Percentiles rank a stretch among this genome's conserved stretches.
Evolutionary conservation across 306 rosid genomes (phyloP).

Genomic region (Begonia peltatifolia): DNA sequence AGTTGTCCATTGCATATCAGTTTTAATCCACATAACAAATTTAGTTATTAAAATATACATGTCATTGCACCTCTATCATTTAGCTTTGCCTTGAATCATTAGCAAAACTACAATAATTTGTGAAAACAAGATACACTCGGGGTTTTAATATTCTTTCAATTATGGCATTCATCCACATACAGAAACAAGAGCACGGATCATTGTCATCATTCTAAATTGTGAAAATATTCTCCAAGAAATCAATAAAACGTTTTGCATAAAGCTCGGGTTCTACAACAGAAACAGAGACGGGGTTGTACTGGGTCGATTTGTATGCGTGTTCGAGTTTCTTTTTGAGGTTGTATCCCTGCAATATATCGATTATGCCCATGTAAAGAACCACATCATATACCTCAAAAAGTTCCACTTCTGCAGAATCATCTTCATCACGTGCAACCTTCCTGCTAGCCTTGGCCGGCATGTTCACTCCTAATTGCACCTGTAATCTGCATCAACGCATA

Average conservation of each 20-base stretch:
- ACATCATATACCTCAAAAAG: conserved; percentile 75
- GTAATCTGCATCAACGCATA: conserved; percentile 31
- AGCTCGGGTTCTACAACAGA: conserved; percentile 61
- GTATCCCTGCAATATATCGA: conserved; percentile 83
- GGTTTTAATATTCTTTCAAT: too few relatives aligned
- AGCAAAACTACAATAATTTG: too few relatives aligned
- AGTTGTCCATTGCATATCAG: too few relatives aligned
- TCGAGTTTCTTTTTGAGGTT: conserved; percentile 60
- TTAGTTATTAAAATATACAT: too few relatives aligned
- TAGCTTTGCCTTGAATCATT: too few relatives aligned
- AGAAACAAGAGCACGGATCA: too few relatives aligned
- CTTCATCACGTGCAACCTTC: conserved; percentile 30
- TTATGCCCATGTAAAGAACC: conserved; percentile 84
- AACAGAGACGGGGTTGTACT: conserved; percentile 35
- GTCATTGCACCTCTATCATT: too few relatives aligned
- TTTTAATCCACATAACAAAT: too few relatives aligned
- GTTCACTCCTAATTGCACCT: conserved; percentile 92
- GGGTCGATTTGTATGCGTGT: conserved; percentile 46
- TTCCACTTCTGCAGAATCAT: conserved; percentile 45
- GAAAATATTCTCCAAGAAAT: conserved; percentile 61
- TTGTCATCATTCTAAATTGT: too few relatives aligned
- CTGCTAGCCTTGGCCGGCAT: conserved; percentile 82
- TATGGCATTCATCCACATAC: too few relatives aligned
- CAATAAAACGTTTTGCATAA: conserved; percentile 68
- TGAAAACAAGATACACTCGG: too few relatives aligned